Percentiles rank a stretch among this genome's conserved stretches.
Conservation (phyloP, 805 yeast genomes). For the Pichia ethanolica region DNA sequence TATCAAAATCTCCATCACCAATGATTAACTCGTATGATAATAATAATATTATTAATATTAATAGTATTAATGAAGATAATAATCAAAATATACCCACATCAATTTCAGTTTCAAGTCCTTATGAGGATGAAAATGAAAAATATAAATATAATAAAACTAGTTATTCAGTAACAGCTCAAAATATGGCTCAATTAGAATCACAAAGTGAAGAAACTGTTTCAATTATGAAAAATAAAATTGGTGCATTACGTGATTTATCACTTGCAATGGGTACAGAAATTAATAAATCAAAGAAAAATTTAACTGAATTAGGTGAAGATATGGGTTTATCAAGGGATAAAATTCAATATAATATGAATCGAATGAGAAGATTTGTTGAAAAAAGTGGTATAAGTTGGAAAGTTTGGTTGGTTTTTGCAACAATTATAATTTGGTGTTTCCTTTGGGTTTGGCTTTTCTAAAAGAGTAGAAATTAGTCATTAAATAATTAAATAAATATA, state of each 20-base stretch:
- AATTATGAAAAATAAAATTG: constrained; percentile 46
- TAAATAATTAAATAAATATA: no score
- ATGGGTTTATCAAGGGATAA: constrained; percentile 30
- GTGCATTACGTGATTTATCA: constrained; percentile 48
- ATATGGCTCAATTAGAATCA: constrained; percentile 53
- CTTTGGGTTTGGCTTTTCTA: constrained; percentile 33
- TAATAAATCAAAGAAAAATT: constrained; percentile 24
- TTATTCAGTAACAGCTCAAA: constrained; percentile 39
- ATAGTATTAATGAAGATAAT: not conserved
- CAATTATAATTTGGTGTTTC: constrained; percentile 37
- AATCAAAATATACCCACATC: not conserved
- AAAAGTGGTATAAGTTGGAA: constrained; percentile 57
- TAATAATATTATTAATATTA: constrained; percentile 21
- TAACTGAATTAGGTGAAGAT: constrained; percentile 23
- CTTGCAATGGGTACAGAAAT: constrained; percentile 61
- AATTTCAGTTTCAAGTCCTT: constrained; percentile 1
- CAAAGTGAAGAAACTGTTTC: constrained; percentile 57
- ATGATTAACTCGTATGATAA: not conserved
- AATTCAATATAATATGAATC: constrained; percentile 45
- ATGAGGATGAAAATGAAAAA: constrained; percentile 12
- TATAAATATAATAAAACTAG: constrained; percentile 13
- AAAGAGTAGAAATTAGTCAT: not conserved
- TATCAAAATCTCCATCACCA: constrained; percentile 3
- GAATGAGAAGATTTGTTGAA: constrained; percentile 59
- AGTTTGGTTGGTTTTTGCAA: constrained; percentile 48